Evolutionary conservation across 1,284 basidiomycete genomes (phyloP).

Genomic region (Ganoderma resinaceum): DNA sequence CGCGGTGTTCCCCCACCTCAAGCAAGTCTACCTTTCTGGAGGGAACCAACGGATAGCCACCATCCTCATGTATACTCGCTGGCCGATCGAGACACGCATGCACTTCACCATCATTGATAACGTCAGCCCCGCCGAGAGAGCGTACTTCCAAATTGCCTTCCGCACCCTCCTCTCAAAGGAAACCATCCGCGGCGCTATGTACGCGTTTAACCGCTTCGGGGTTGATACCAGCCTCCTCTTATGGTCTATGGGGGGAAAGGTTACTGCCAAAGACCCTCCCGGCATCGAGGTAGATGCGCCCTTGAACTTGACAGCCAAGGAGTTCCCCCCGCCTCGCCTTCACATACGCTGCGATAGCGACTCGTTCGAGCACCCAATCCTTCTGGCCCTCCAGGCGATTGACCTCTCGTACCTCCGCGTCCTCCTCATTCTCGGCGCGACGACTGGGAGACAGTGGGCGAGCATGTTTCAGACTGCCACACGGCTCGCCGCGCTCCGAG

Average conservation of each 20-base stretch:
- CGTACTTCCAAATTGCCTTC: constrained; percentile 3
- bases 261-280: neutral
- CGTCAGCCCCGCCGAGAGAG: neutral
- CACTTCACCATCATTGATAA: neutral
- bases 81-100: neutral
- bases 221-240: neutral
- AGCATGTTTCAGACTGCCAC: neutral
- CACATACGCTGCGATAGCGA: neutral
- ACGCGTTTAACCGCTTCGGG: neutral
- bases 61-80: neutral
- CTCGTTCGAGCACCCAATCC: neutral
- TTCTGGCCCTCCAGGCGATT: neutral
- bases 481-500: neutral
- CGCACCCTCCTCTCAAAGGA: neutral
- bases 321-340: constrained; percentile 1
- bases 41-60: neutral
- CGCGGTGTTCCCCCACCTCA: neutral
- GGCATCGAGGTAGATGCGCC: neutral
- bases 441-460: constrained; percentile 9
- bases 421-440: neutral
- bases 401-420: neutral
- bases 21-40: constrained; percentile 1
- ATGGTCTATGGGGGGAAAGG: constrained; percentile 1
- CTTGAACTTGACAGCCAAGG: neutral
- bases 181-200: neutral